Evolutionary conservation across 371 early-diverging fungal species (phyloP), one percentile per base, ranked within the genome.

Genomic region (Mortierella sp.): DNA sequence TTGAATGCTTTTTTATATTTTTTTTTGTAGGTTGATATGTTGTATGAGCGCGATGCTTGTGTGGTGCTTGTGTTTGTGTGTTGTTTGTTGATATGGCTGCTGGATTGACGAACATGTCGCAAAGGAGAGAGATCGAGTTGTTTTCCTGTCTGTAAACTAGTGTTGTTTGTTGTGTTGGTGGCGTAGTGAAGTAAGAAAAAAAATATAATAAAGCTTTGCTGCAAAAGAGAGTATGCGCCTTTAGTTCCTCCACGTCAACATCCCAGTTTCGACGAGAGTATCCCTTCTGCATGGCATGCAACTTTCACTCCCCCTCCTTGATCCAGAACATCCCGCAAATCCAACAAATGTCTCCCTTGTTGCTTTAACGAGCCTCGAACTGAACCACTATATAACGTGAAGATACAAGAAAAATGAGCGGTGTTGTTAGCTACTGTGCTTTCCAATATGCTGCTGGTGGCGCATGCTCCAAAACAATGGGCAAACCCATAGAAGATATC

Each of bases 301-400:
- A 32, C 63, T 29, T 18, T 16, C 63, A 18, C 18, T 63, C 60
- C n/a, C 56, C 12, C 21, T 63, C 63, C 63, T 18, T 63, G 35
- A 71, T 46, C 46, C 71, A 46, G 29, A 27, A 48, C n/a, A 43
- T 56, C 43, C 74, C 32, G n/a, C 58, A 18, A 6, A 35, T 63
- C 63, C 63, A 35, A 32, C 16, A 63, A 32, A 21, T 2, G 27
- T 24, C 56, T 71, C 55, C 54, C 32, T 32, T 35, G 32, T 27
- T 44, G 46, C 51, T 71, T 91, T 94, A 95, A 78, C 96, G 95
- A 79, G 96, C 96, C 91, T 96, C 96, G 81, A 95, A 96, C 90
- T 96, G 96, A 75, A 95, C 95, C 95, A 96, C 94, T 95, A 88
- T 46, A 49, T 1, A 21, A 14, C 24, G 41, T 27, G 43, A 46